These are phyloP conservation scores for Nakazawaea ernobii DNA, from an alignment of 805 yeast genomes.

Conservation along the genomic window DNA sequence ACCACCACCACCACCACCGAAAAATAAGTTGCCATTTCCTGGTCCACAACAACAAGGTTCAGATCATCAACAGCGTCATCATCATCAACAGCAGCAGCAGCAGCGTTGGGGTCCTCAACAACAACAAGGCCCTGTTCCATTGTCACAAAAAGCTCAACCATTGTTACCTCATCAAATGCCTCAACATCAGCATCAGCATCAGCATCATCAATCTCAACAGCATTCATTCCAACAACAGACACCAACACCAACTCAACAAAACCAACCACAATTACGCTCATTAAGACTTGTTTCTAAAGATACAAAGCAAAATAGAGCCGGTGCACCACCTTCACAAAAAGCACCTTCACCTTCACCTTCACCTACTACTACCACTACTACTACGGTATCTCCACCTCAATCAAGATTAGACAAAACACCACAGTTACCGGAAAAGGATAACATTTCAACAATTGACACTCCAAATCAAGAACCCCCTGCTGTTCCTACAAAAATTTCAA, in stretches of 20 bases:
- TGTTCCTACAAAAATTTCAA: background rate
- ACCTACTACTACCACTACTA: slow-evolving; percentile 3
- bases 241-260: background rate
- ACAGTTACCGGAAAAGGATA: background rate
- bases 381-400: background rate
- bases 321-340: slow-evolving; percentile 3
- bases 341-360: slow-evolving; percentile 9
- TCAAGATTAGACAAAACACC: background rate
- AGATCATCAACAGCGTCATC: slow-evolving; percentile 4
- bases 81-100: slow-evolving; percentile 5
- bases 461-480: slow-evolving; percentile 2
- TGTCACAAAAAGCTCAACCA: slow-evolving; percentile 3
- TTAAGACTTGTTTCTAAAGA: background rate
- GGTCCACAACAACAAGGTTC: background rate
- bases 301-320: background rate
- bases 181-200: slow-evolving; percentile 10
- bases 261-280: background rate
- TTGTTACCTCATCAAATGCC: slow-evolving; percentile 2
- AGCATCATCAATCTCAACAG: slow-evolving; percentile 5
- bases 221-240: background rate
- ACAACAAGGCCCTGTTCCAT: background rate
- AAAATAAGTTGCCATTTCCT: slow-evolving; percentile 2
- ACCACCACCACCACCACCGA: slow-evolving; percentile 12
- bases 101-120: slow-evolving; percentile 1
- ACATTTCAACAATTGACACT: too few relatives aligned